Conservation (phyloP, 2,329 filamentous ascomycete genomes). For the Penicillium sp. region DNA sequence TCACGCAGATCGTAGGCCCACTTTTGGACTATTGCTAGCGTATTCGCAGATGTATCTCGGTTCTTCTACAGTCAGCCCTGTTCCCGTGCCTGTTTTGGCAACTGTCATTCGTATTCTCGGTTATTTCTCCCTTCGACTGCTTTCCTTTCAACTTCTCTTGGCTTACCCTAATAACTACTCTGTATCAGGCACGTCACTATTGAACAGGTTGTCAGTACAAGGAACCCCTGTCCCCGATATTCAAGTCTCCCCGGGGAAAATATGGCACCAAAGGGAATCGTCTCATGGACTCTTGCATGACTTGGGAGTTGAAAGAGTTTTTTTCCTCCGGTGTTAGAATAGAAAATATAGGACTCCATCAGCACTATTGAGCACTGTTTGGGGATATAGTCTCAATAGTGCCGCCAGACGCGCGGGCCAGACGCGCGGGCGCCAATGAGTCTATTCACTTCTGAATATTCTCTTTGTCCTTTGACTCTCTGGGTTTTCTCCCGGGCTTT, state of each 20-base stretch:
- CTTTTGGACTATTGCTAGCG: neutral
- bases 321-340: neutral
- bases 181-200: neutral
- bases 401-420: neutral
- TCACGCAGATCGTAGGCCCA: too few relatives aligned
- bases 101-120: neutral
- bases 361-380: conserved; percentile 1
- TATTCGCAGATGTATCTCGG: neutral
- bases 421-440: neutral
- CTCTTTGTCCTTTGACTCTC: neutral
- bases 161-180: neutral
- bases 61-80: neutral
- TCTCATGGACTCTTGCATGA: neutral
- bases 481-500: neutral
- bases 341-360: neutral
- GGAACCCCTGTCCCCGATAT: neutral
- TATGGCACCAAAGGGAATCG: neutral
- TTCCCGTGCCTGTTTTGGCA: neutral
- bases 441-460: neutral
- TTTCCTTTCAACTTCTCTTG: neutral
- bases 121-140: neutral
- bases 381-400: conserved; percentile 4
- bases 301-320: neutral
- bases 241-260: neutral
- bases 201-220: neutral